Percentiles rank a stretch among this genome's conserved stretches.
Evolutionary conservation across 2,329 filamentous ascomycete species (phyloP).

Genomic region (Nemania bipapillata): DNA sequence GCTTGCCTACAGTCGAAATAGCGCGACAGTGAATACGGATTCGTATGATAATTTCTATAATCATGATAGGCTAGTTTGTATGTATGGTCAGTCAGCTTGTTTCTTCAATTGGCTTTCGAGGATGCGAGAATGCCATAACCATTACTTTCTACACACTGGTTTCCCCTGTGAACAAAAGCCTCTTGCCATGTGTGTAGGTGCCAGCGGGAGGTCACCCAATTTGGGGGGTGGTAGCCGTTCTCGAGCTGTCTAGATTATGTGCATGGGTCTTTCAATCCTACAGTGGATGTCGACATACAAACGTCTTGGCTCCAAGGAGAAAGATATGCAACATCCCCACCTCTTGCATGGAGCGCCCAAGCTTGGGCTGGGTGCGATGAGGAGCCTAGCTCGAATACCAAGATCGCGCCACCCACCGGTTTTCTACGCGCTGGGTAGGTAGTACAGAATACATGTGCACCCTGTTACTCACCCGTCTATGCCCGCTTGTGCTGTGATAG

Average conservation of each 20-base stretch:
- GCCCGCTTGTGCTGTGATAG: constrained; percentile 5
- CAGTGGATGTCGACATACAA: constrained; percentile 2
- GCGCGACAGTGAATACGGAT: neutral
- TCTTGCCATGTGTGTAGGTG: neutral
- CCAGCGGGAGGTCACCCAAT: constrained; percentile 23
- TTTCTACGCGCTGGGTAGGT: constrained; percentile 1
- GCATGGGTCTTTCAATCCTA: neutral
- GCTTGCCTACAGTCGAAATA: neutral
- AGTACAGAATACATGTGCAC: too few relatives aligned
- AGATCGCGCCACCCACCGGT: constrained; percentile 17
- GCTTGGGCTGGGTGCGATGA: constrained; percentile 6
- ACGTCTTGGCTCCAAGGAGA: constrained; percentile 6
- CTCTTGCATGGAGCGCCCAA: constrained; percentile 13
- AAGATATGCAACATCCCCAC: constrained; percentile 20
- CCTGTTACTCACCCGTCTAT: constrained; percentile 10
- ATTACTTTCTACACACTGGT: neutral
- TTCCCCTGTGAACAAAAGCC: constrained; percentile 4
- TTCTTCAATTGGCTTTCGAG: neutral
- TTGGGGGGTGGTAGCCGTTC: constrained; percentile 26
- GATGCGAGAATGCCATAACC: too few relatives aligned
- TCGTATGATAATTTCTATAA: neutral
- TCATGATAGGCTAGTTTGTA: neutral
- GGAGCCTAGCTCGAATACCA: constrained; percentile 11
- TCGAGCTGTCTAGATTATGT: constrained; percentile 1
- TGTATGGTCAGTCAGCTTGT: neutral